Conservation (phyloP, 208 protist species). For the Angomonas desouzai region DNA sequence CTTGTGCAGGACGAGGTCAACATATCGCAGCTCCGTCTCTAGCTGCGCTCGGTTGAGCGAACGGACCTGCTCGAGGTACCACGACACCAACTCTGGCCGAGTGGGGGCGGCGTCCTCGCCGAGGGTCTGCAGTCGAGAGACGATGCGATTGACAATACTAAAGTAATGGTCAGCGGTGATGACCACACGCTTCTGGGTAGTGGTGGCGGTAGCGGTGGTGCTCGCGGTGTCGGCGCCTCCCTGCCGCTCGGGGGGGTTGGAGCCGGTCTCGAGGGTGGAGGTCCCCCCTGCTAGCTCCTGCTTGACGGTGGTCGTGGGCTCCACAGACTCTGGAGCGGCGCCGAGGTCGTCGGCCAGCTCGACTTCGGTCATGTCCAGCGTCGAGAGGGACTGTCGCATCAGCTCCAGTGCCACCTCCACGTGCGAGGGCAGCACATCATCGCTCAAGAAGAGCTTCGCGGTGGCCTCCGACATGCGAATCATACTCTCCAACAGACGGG, state of each 20-base stretch:
- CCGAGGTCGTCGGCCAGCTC: slow-evolving; percentile 66
- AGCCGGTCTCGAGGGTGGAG: neutral
- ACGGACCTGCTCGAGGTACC: slow-evolving; percentile 87
- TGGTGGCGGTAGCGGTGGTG: slow-evolving; percentile 1
- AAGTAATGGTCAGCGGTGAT: slow-evolving; percentile 87
- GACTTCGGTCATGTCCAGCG: slow-evolving; percentile 86
- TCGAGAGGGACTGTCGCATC: slow-evolving; percentile 88
- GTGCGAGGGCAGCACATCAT: slow-evolving; percentile 81
- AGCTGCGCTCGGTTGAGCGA: slow-evolving; percentile 71
- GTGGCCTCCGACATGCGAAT: slow-evolving; percentile 98
- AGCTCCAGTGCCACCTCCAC: slow-evolving; percentile 85
- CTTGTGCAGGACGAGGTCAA: slow-evolving; percentile 71
- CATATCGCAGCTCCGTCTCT: slow-evolving; percentile 77
- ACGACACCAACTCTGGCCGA: slow-evolving; percentile 73
- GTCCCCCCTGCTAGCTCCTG: neutral
- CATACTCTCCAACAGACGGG: slow-evolving; percentile 99
- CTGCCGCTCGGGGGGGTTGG: neutral
- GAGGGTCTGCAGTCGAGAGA: slow-evolving; percentile 57
- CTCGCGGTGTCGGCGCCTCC: slow-evolving; percentile 1
- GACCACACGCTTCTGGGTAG: slow-evolving; percentile 23
- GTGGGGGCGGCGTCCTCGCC: slow-evolving; percentile 69
- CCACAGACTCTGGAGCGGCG: slow-evolving; percentile 18
- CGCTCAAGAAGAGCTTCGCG: slow-evolving; percentile 94
- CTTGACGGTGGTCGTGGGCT: slow-evolving; percentile 9
- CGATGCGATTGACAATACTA: slow-evolving; percentile 77